These are phyloP conservation scores for Clarireedia monteithiana DNA, from an alignment of 2,329 filamentous ascomycete genomes.

Conservation along the genomic window DNA sequence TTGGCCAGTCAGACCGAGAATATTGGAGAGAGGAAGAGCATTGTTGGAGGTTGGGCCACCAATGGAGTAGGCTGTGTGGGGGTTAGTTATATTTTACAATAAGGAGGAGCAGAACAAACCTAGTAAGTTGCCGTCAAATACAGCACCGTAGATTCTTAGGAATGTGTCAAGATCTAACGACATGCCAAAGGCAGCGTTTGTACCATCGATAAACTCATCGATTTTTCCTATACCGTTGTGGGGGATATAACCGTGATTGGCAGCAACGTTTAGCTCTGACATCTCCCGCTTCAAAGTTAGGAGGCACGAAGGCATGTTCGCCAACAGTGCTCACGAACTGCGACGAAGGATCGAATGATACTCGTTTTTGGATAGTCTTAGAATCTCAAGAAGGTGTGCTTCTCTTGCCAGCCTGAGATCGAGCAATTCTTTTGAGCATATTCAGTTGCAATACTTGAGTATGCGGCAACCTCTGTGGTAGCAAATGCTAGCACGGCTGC, in stretches of 20 bases:
- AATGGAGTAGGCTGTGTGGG: conserved; percentile 44
- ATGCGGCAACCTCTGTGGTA: not conserved
- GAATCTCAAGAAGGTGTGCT: not conserved
- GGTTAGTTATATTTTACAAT: conserved; percentile 33
- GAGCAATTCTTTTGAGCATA: not conserved
- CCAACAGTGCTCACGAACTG: conserved; percentile 20
- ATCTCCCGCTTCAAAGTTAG: conserved; percentile 8
- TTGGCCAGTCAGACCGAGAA: conserved; percentile 29
- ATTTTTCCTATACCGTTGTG: conserved; percentile 31
- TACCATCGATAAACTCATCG: conserved; percentile 27
- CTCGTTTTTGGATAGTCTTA: conserved; percentile 4
- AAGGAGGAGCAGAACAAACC: not conserved
- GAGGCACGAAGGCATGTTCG: conserved; percentile 13
- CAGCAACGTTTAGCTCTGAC: conserved; percentile 32
- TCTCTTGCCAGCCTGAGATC: not conserved
- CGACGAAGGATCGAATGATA: not conserved
- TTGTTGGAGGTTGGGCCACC: conserved; percentile 33
- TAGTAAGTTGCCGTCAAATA: conserved; percentile 40
- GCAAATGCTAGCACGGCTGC: not conserved
- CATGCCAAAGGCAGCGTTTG: conserved; percentile 35
- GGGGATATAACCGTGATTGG: conserved; percentile 36
- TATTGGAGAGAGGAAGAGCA: conserved; percentile 28
- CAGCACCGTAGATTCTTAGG: conserved; percentile 36
- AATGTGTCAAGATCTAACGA: conserved; percentile 33
- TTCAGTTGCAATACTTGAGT: not conserved